These are phyloP conservation scores for Thermochaetoides thermophila DNA, from an alignment of 495 filamentous ascomycete genomes.

Conservation along the genomic window DNA sequence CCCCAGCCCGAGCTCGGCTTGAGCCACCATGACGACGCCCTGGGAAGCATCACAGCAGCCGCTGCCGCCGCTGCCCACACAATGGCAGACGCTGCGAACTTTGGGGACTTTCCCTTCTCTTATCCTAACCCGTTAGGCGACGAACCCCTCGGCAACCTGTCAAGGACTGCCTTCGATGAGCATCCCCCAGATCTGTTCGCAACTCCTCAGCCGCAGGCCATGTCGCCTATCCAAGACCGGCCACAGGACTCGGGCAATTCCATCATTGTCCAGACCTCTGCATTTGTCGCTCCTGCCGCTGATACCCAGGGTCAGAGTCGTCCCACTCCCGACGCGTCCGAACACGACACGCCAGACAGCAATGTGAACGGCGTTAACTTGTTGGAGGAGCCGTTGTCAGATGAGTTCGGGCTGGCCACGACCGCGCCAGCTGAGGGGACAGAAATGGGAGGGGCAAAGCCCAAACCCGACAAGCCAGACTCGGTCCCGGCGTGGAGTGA, in stretches of 20 bases:
- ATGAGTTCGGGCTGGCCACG: conserved; percentile 37
- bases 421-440: conserved; percentile 31
- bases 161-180: conserved; percentile 19
- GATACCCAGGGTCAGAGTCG: conserved; percentile 12
- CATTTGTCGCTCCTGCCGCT: conserved; percentile 6
- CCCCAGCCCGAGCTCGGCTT: conserved; percentile 17
- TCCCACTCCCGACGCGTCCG: conserved; percentile 27
- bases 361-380: conserved; percentile 29
- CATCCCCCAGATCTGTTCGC: conserved; percentile 26
- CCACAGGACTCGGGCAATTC: conserved; percentile 25
- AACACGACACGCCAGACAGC: conserved; percentile 34
- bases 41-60: conserved; percentile 17
- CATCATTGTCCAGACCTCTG: conserved; percentile 19
- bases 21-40: conserved; percentile 14
- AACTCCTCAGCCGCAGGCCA: conserved; percentile 19
- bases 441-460: conserved; percentile 33
- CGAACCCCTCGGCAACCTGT: conserved; percentile 25
- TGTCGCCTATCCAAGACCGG: conserved; percentile 26
- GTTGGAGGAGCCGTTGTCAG: conserved; percentile 34
- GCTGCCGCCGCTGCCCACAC: conserved; percentile 10
- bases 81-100: conserved; percentile 24
- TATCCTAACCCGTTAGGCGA: conserved; percentile 26
- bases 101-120: conserved; percentile 32
- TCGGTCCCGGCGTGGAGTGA: conserved; percentile 74
- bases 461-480: conserved; percentile 43